phyloP scores from a whole-genome alignment of 345 rosid genomes.

The Pelargonium nanum region DNA sequence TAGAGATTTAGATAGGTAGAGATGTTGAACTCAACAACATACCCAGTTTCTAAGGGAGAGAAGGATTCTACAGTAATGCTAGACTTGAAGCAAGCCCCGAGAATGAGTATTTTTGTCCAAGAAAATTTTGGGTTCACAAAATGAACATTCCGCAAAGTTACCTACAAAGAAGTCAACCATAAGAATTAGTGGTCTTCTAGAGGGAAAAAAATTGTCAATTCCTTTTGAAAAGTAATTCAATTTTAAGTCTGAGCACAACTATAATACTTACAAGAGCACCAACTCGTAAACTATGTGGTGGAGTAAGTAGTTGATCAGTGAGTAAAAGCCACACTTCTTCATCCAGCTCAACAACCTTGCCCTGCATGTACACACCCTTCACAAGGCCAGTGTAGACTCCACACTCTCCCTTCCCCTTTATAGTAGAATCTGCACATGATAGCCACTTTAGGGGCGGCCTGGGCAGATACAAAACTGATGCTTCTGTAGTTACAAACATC shows the following conservation, averaged over 20 bases:
- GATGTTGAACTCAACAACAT: slow-evolving; percentile 12
- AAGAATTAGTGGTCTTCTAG: background rate
- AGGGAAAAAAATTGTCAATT: background rate
- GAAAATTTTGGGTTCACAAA: slow-evolving; percentile 59
- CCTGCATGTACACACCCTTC: slow-evolving; percentile 58
- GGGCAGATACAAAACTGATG: slow-evolving; percentile 42
- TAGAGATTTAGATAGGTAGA: background rate
- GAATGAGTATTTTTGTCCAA: slow-evolving; percentile 56
- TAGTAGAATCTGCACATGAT: slow-evolving; percentile 13
- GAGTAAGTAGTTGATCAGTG: slow-evolving; percentile 40
- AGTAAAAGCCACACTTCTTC: slow-evolving; percentile 74
- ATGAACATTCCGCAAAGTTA: slow-evolving; percentile 65
- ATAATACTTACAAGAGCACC: slow-evolving; percentile 63
- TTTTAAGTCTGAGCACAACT: background rate
- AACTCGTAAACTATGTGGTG: slow-evolving; percentile 58
- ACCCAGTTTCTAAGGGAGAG: slow-evolving; percentile 76
- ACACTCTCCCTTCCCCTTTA: slow-evolving; percentile 35
- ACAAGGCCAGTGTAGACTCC: slow-evolving; percentile 61
- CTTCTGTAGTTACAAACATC: slow-evolving; percentile 46
- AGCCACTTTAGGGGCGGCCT: slow-evolving; percentile 20
- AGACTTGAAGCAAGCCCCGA: slow-evolving; percentile 73
- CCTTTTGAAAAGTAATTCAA: background rate
- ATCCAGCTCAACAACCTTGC: slow-evolving; percentile 76
- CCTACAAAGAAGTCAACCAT: slow-evolving; percentile 25
- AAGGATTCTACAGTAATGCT: slow-evolving; percentile 56